These are phyloP conservation scores for Komagataella mondaviorum DNA, from an alignment of 805 yeast genomes.

Conservation along the genomic window DNA sequence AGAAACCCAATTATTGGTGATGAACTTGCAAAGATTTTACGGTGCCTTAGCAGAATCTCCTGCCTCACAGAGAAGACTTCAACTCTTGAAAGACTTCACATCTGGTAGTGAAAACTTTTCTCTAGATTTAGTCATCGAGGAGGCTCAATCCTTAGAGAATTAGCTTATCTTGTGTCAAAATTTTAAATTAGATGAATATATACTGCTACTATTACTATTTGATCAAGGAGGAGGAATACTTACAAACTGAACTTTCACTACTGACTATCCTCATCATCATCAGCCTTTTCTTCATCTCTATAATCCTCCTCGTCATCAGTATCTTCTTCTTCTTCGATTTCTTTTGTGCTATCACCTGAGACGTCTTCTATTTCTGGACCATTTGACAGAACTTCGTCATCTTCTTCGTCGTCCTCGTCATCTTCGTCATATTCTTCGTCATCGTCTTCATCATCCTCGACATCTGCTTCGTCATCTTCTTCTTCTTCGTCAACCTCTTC, in stretches of 20 bases:
- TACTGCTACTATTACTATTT: not conserved
- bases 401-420: conserved; percentile 1
- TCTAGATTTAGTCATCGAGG: conserved; percentile 53
- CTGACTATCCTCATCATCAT: conserved; percentile 1
- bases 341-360: conserved; percentile 5
- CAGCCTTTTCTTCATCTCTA: conserved; percentile 1
- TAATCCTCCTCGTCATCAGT: conserved; percentile 1
- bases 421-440: conserved; percentile 2
- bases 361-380: conserved; percentile 1
- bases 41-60: conserved; percentile 46
- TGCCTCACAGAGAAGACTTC: conserved; percentile 30
- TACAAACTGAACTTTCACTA: not conserved
- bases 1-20: conserved; percentile 67
- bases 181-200: not conserved
- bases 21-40: conserved; percentile 73
- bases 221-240: not conserved
- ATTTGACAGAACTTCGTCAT: not conserved
- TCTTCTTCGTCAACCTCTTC: conserved; percentile 1
- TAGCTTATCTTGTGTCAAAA: conserved; percentile 3
- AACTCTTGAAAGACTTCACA: conserved; percentile 56
- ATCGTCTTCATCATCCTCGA: conserved; percentile 2
- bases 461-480: not conserved
- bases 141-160: conserved; percentile 60
- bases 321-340: not conserved
- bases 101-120: conserved; percentile 52